Percentiles rank a stretch among this genome's conserved stretches.
These are phyloP conservation scores for Trametes elegans DNA, from an alignment of 768 basidiomycete species.

Conservation along the genomic window DNA sequence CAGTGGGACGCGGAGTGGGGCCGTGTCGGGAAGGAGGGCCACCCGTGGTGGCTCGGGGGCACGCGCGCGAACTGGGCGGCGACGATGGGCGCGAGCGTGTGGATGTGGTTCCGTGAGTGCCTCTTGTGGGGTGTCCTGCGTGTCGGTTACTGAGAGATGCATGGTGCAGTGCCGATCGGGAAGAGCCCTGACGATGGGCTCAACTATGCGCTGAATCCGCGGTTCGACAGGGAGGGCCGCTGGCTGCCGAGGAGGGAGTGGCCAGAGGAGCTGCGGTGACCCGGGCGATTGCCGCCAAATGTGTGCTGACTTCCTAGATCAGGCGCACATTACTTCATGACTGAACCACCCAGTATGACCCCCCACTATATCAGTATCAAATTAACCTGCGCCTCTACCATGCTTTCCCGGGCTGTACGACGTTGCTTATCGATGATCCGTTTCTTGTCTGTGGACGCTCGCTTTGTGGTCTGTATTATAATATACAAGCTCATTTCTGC, in stretches of 20 bases:
- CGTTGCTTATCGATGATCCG: no score
- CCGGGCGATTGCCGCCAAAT: neutral
- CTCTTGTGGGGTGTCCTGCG: neutral
- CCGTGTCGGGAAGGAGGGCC: conserved; percentile 65
- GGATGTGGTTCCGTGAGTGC: conserved; percentile 80
- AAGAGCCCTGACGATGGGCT: conserved; percentile 55
- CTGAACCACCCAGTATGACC: no score
- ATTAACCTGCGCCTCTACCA: no score
- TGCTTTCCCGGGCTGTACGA: no score
- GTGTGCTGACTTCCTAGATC: no score
- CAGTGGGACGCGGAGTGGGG: conserved; percentile 87
- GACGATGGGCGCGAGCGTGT: conserved; percentile 70
- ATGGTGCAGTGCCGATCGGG: conserved; percentile 47
- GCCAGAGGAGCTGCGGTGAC: conserved; percentile 64
- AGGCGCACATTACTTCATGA: no score
- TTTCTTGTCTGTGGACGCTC: neutral
- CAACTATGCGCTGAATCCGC: conserved; percentile 64
- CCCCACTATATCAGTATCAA: no score
- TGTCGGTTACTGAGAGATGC: neutral
- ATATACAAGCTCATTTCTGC: neutral
- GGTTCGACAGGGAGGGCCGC: conserved; percentile 67
- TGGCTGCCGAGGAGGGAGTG: conserved; percentile 68
- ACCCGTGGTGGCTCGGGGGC: conserved; percentile 84
- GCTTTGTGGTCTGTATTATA: neutral
- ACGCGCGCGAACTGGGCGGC: conserved; percentile 65